Evolutionary conservation across 2,329 filamentous ascomycete genomes (phyloP).

Genomic region (Talaromyces sp.): DNA sequence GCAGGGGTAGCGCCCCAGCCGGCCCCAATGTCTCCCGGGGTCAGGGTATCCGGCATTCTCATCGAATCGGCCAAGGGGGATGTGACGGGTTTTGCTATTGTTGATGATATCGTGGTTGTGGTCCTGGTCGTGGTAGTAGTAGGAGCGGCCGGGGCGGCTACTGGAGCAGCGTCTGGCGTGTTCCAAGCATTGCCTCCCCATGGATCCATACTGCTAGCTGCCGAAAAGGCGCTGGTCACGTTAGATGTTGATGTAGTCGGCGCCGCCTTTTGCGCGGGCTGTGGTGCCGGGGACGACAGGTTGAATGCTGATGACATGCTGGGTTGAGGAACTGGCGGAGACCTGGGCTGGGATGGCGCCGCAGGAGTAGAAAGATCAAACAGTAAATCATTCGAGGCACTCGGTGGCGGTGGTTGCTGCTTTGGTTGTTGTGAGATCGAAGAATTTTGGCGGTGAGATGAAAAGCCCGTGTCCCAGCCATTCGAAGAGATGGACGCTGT

Average conservation of each 20-base stretch:
- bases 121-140: constrained; percentile 19
- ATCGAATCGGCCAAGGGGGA: constrained; percentile 19
- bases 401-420: constrained; percentile 41
- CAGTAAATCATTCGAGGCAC: constrained; percentile 67
- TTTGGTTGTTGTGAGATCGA: constrained; percentile 32
- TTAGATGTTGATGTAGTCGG: constrained; percentile 39
- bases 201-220: constrained; percentile 55
- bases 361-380: constrained; percentile 66
- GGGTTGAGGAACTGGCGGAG: constrained; percentile 33
- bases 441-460: constrained; percentile 49
- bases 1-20: constrained; percentile 52
- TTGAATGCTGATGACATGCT: constrained; percentile 63
- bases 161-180: constrained; percentile 46
- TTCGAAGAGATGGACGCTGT: constrained; percentile 52
- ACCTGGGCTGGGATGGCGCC: constrained; percentile 39
- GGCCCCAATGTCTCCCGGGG: constrained; percentile 60
- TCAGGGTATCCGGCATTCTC: constrained; percentile 43
- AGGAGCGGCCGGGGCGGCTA: constrained; percentile 29
- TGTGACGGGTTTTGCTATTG: neutral
- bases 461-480: constrained; percentile 63
- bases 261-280: constrained; percentile 28
- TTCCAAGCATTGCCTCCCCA: constrained; percentile 89
- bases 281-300: constrained; percentile 54
- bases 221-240: constrained; percentile 35
- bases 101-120: neutral